These are phyloP conservation scores for Eucalyptus marginata DNA, from an alignment of 345 rosid species.

Conservation along the genomic window DNA sequence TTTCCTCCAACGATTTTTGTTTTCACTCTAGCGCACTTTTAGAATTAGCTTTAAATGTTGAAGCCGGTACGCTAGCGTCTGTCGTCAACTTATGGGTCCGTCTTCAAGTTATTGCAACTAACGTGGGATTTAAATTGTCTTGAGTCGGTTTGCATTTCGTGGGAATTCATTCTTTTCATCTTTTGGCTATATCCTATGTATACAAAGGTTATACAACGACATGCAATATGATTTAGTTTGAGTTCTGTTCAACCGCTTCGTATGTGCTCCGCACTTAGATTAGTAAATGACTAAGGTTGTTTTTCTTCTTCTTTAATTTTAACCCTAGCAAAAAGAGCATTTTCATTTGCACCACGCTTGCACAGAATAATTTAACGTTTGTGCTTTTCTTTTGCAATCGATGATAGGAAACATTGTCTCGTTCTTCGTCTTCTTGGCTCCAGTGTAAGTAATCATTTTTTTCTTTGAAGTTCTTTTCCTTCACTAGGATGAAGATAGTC, in stretches of 20 bases:
- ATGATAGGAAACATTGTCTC: conserved; percentile 73
- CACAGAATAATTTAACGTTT: not conserved
- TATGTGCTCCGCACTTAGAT: not conserved
- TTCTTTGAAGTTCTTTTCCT: not conserved
- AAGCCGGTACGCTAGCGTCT: not conserved
- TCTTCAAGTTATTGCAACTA: not conserved
- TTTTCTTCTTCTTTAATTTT: not conserved
- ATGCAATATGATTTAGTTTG: not conserved
- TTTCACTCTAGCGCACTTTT: not conserved
- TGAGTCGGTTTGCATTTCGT: not conserved
- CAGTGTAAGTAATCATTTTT: conserved; percentile 42
- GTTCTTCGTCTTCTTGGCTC: conserved; percentile 64
- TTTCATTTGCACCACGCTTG: not conserved
- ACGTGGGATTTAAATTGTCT: not conserved
- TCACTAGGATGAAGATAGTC: not conserved
- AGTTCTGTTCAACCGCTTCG: not conserved
- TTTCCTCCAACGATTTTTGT: not conserved
- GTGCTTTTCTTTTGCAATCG: not conserved
- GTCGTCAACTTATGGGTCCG: not conserved
- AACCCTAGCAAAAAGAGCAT: not conserved
- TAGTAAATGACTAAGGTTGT: not conserved
- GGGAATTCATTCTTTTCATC: not conserved
- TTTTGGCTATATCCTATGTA: not conserved
- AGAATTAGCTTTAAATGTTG: not conserved
- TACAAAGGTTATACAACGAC: not conserved